phyloP scores from a whole-genome alignment of 2,329 filamentous ascomycete species.

The Colletotrichum coccodes region DNA sequence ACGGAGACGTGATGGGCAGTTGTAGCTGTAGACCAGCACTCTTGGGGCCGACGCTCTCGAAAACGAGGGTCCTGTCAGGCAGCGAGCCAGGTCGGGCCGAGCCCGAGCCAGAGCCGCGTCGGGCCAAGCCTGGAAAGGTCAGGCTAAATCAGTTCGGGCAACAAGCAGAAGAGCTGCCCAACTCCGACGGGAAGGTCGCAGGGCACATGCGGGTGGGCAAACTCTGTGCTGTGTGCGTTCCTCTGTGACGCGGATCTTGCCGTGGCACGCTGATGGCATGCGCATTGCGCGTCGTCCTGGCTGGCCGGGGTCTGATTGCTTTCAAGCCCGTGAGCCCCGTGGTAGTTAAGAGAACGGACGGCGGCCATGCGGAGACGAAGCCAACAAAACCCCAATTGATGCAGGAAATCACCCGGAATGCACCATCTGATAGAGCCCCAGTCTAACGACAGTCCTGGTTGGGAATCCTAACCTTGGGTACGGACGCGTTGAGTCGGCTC shows the following conservation, averaged over 20 bases:
- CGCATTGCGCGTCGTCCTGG: background rate
- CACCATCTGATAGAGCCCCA: background rate
- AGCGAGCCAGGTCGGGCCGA: slow-evolving; percentile 17
- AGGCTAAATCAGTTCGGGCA: slow-evolving; percentile 2
- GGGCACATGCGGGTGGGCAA: slow-evolving; percentile 12
- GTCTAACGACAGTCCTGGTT: background rate
- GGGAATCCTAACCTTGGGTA: background rate
- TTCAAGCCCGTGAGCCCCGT: slow-evolving; percentile 2
- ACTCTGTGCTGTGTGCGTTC: slow-evolving; percentile 8
- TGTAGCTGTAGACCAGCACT: background rate
- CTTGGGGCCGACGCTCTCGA: background rate
- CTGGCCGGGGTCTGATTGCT: slow-evolving; percentile 16
- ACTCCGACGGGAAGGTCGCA: slow-evolving; percentile 8
- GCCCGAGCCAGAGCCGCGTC: background rate
- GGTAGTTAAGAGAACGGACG: background rate
- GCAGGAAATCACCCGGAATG: background rate
- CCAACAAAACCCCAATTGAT: background rate
- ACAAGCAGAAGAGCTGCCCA: slow-evolving; percentile 26
- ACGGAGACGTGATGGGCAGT: background rate
- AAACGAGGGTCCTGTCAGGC: background rate
- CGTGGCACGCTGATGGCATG: background rate
- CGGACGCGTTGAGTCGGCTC: background rate
- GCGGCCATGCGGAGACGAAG: slow-evolving; percentile 7
- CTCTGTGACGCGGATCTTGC: slow-evolving; percentile 27
- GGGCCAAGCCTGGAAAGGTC: slow-evolving; percentile 2